phyloP scores from a whole-genome alignment of 176 grass and related monocot species.

The Zea luxurians region DNA sequence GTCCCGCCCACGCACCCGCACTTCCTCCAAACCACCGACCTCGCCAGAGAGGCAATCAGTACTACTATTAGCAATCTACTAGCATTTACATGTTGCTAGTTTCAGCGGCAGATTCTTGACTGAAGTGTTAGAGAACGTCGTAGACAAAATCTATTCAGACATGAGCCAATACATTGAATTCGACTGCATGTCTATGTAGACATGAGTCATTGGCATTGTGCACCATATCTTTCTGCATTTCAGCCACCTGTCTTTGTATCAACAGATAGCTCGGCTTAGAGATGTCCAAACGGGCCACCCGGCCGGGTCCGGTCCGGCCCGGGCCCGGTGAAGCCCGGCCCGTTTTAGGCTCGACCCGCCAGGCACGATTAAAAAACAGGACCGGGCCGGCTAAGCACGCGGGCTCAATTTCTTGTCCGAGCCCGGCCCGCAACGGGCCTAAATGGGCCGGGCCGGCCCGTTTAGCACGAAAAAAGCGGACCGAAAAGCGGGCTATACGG shows the following conservation, averaged over 20 bases:
- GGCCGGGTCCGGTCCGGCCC: no score
- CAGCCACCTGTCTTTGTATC: not conserved
- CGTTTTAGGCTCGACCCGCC: no score
- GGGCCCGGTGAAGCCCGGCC: no score
- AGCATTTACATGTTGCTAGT: not conserved
- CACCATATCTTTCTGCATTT: not conserved
- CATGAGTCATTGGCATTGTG: not conserved
- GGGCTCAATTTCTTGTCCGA: no score
- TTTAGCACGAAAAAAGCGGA: no score
- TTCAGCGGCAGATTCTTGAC: not conserved
- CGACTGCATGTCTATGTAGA: not conserved
- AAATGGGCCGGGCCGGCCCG: no score
- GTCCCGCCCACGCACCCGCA: conserved; percentile 50
- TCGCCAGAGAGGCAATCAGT: conserved; percentile 62
- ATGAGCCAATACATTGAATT: not conserved
- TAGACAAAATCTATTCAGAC: not conserved
- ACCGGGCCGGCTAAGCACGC: no score
- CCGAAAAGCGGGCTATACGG: no score
- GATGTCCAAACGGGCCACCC: no score
- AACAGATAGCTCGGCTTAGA: conserved; percentile 15
- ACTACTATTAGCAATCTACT: not conserved
- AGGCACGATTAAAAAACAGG: no score
- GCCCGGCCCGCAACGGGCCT: no score
- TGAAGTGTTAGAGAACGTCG: no score
- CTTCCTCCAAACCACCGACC: conserved; percentile 58